A percentile compares a stretch with the other conserved stretches of the same genome.
These are phyloP conservation scores for Aspergillus neoniger DNA, from an alignment of 2,329 filamentous ascomycete species.

Conservation along the genomic window DNA sequence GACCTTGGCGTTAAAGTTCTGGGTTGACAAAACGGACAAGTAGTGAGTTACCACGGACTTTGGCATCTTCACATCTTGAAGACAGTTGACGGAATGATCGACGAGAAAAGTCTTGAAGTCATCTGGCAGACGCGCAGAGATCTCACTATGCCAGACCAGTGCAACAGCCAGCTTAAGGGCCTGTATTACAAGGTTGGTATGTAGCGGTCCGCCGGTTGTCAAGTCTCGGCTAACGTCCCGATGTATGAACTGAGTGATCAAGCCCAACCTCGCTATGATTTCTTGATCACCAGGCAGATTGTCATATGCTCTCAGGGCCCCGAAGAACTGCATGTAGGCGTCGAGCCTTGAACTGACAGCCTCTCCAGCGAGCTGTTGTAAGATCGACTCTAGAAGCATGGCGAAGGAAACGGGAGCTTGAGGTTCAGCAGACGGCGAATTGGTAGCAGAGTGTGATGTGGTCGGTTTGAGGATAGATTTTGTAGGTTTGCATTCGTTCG, in stretches of 20 bases:
- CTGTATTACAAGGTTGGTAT: constrained; percentile 73
- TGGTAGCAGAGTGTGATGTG: constrained; percentile 44
- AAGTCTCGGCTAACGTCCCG: constrained; percentile 72
- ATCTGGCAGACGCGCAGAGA: constrained; percentile 68
- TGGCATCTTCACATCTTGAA: constrained; percentile 67
- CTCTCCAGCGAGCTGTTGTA: constrained; percentile 75
- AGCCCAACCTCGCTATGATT: constrained; percentile 72
- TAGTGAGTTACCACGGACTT: constrained; percentile 79
- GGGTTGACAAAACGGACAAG: constrained; percentile 76
- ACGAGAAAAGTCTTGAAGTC: constrained; percentile 80
- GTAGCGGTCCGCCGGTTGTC: constrained; percentile 55
- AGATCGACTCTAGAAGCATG: constrained; percentile 81
- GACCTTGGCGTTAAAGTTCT: constrained; percentile 73
- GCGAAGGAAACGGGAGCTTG: constrained; percentile 63
- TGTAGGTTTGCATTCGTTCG: constrained; percentile 56
- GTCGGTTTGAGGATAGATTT: constrained; percentile 80
- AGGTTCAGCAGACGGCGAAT: constrained; percentile 47
- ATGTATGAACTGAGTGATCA: constrained; percentile 79
- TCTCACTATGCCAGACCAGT: constrained; percentile 72
- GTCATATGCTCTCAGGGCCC: constrained; percentile 77
- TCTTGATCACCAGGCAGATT: constrained; percentile 74
- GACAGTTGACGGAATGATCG: constrained; percentile 74
- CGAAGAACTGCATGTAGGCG: constrained; percentile 78
- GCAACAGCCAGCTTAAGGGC: constrained; percentile 75
- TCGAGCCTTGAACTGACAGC: constrained; percentile 75